Base-by-base conservation (phyloP, 1,139 yeast species). In the Nakaseomyces sp. region DNA sequence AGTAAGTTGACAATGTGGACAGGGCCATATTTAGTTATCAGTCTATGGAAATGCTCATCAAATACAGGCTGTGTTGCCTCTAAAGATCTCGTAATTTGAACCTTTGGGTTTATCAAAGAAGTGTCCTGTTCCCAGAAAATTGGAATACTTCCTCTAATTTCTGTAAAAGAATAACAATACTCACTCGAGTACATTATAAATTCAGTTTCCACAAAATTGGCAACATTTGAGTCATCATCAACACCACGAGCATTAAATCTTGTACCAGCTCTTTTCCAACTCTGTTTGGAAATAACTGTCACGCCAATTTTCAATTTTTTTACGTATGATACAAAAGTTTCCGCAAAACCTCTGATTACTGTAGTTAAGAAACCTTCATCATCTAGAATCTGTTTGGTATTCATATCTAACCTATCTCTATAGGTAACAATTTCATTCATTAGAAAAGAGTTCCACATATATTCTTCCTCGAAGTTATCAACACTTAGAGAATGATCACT, bases 61-160 rank as follows among this genome's bases (percentile, higher is more conserved):
- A 91, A 89, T 1, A 91, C 78, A 0, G 96, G 95, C 56, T 87
- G 95, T 0, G 97, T 81, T 1, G 97, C 98, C 51, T 88, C 97
- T 24, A 76, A 66, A 1, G 96, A 85, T 54, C 98, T 71, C 0
- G 96, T 88, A n/a, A 93, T 74, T 36, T 85, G 84, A 42, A 91
- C 88, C 61, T 89, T 91, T 15, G 91, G 89, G 52, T 81, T 81
- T 13, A 93, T 81, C 41, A 79, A 59, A 12, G 79, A 67, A 2
- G 93, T 79, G 56, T 89, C 97, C 63, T 93, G 98, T 61, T 93
- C 98, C 98, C 98, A 93, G 58, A 93, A 93, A 0, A 93, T 75
- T 0, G 99, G 98, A 2, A 91, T 91, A 13, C 95, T 84, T 4
- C 99, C 99, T 61, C 99, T 72, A 16, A 93, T 77, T 63, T 88